phyloP scores from a whole-genome alignment of 2,329 filamentous ascomycete genomes.

The Pseudogymnoascus sp. region DNA sequence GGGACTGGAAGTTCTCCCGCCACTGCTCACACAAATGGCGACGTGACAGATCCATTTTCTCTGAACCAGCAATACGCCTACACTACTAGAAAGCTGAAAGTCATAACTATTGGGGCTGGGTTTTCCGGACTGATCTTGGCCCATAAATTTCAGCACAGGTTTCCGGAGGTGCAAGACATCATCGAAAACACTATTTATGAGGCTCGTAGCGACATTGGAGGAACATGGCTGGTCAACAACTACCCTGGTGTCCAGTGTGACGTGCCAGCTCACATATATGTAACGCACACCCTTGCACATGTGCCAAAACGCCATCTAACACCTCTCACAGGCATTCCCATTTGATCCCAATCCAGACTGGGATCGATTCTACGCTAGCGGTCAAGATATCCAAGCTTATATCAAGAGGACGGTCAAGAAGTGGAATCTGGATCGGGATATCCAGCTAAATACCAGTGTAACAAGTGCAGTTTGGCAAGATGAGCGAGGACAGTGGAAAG shows the following conservation, averaged over 20 bases:
- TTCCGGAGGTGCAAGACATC: constrained; percentile 27
- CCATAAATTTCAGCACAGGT: constrained; percentile 23
- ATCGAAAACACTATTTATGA: constrained; percentile 23
- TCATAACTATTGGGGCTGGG: constrained; percentile 40
- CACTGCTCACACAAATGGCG: background rate
- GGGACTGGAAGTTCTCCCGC: background rate
- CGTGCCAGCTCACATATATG: constrained; percentile 21
- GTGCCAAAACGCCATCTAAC: constrained; percentile 33
- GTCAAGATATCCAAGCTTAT: constrained; percentile 15
- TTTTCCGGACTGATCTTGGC: constrained; percentile 39
- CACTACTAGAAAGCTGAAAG: constrained; percentile 31
- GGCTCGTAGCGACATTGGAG: constrained; percentile 24
- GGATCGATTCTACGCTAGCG: constrained; percentile 29
- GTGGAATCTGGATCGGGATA: constrained; percentile 23
- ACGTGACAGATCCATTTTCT: constrained; percentile 16
- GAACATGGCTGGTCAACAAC: constrained; percentile 23
- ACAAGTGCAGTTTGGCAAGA: constrained; percentile 38
- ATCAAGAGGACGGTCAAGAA: background rate
- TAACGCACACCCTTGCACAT: constrained; percentile 5
- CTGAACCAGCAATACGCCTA: constrained; percentile 34
- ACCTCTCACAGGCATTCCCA: constrained; percentile 39
- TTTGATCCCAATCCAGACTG: constrained; percentile 34
- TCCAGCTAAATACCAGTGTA: constrained; percentile 40
- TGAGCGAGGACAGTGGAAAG: constrained; percentile 38
- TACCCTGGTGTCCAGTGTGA: constrained; percentile 23